Base-by-base conservation (phyloP, 306 rosid species). In the Prunus fruticosa region DNA sequence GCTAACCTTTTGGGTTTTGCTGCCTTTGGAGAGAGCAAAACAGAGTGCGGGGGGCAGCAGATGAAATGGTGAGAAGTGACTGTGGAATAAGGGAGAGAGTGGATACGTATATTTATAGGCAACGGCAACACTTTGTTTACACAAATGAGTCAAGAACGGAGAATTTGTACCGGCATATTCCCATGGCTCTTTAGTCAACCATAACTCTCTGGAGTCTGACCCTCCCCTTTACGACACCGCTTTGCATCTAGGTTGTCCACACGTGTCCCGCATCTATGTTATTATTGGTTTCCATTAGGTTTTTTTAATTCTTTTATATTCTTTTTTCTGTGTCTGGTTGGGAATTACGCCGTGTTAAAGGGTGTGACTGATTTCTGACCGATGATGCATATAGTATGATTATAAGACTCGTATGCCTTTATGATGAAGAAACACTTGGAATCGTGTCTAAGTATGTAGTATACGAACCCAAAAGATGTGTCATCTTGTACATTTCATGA, bases 91-190 rank as follows among this genome's bases (percentile, higher is more conserved):
- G 46, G 67, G 8, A 8, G 38, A 30, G 1, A 10, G 1, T 1
- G 67, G 13, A 63, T 28, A n/a, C 8, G 13, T 7, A 3, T 63
- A 16, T 78, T 46, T 78, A 78, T 71, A 78, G 22, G 76, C 81
- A 6, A 70, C 63, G 22, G 58, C 32, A 8, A 13, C 50, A 49
- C 30, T 11, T 20, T 62, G 72, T 61, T 61, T 76, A 58, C 18
- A 9, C 22, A n/a, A 9, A 9, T 19, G 22, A 9, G 51, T 9
- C 14, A 15, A 3, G 27, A 6, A 58, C 3, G 4, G 22, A 56
- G 10, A 63, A 63, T 8, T 63, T 30, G 5, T 7, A 63, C 19
- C 1, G 66, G 82, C 27, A 71, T 78, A 63, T 76, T 67, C 80
- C 27, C 28, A 25, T 66, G 43, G 67, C 25, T 58, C 16, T 50